Evolutionary conservation across 192 early-diverging fungal species (phyloP), one percentile per base, ranked within the genome.

Genomic region (Gamsiella multidivaricata): DNA sequence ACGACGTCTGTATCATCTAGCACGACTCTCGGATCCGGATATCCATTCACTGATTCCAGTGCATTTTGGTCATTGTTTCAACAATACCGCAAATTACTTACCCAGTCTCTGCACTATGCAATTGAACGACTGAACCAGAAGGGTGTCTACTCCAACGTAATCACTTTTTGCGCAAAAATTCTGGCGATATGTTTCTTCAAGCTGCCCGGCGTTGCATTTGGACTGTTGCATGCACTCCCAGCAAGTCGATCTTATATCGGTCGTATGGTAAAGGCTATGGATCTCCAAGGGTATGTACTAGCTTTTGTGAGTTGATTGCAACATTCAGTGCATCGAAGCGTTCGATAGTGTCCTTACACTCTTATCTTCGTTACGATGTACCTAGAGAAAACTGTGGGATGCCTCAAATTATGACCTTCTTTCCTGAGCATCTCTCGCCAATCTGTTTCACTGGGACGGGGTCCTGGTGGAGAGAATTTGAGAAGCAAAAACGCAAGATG

Each of bases 171-270:
- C 49, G 85, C 82, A 58, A 80, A 82, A 42, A 81, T 86, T 41
- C 68, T 86, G 45, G 82, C 84, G 12, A 47, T 81, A 17, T 82
- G 82, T n/a, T 86, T 86, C 57, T 78, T 86, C 42, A 83, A 82
- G 53, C 61, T 86, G 3, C 84, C 84, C 25, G 73, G 73, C n/a
- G 76, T 83, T n/a, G 80, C 82, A 3, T 80, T 73, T 49, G 75
- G 78, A 7, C 47, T 83, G 41, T 60, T 83, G 2, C 74, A 84
- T 54, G 74, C 79, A 11, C 69, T 86, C 6, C 83, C 85, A 2
- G 69, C 79, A 18, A 78, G 73, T 28, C 66, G 79, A 34, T 79
- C 71, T 0, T 79, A 83, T 52, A 74, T 80, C 36, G 75, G 64
- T 15, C 67, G 81, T 8, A 80, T 83, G 69, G 54, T 73, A 14